Evolutionary conservation across 2,329 filamentous ascomycete genomes (phyloP).

Genomic region (Trichoderma sp.): DNA sequence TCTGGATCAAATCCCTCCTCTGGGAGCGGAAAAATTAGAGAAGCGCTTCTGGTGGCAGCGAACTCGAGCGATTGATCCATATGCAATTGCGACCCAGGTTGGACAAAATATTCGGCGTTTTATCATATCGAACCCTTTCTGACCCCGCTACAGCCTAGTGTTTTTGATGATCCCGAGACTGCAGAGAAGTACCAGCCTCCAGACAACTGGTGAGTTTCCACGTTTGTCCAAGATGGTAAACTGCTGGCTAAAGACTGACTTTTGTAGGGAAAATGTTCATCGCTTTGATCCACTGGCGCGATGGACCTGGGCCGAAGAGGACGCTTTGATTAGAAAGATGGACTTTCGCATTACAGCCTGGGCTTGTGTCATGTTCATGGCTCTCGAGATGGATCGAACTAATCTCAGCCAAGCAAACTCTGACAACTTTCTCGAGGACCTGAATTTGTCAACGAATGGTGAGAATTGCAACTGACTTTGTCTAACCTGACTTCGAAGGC

Average conservation of each 20-base stretch:
- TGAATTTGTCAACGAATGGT: constrained; percentile 44
- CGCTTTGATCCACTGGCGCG: constrained; percentile 60
- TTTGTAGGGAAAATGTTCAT: constrained; percentile 56
- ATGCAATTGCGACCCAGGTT: background rate
- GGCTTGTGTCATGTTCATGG: constrained; percentile 56
- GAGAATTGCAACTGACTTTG: background rate
- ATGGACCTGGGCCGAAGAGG: constrained; percentile 62
- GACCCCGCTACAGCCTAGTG: constrained; percentile 25
- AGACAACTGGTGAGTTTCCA: constrained; percentile 31
- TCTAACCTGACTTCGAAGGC: background rate
- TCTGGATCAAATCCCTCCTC: background rate
- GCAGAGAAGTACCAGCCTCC: constrained; percentile 43
- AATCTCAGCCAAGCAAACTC: constrained; percentile 53
- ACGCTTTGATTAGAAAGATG: constrained; percentile 54
- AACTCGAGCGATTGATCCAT: background rate
- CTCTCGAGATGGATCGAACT: constrained; percentile 53
- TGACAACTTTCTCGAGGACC: constrained; percentile 51
- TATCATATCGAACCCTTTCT: background rate
- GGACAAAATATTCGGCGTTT: background rate
- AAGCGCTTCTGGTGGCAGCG: constrained; percentile 10
- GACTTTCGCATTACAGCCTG: constrained; percentile 41
- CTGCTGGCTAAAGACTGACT: constrained; percentile 37
- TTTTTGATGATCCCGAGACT: constrained; percentile 46
- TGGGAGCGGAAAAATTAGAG: background rate
- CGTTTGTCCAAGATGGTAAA: background rate